phyloP scores from a whole-genome alignment of 441 rosid species.

The Adansonia rubrostipa region DNA sequence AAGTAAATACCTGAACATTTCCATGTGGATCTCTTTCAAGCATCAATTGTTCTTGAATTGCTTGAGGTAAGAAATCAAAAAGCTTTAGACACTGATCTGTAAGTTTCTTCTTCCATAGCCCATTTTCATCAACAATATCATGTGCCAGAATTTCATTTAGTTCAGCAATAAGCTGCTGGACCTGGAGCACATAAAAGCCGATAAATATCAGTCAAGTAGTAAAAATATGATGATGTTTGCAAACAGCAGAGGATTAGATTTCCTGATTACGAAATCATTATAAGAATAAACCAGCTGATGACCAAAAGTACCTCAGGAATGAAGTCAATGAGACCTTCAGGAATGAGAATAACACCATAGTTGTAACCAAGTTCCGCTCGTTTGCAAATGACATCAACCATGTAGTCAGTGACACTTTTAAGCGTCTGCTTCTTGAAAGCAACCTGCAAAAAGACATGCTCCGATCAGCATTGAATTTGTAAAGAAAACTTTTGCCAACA shows the following conservation, averaged over 20 bases:
- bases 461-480: too few relatives aligned
- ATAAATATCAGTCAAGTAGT: too few relatives aligned
- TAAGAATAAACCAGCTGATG: too few relatives aligned
- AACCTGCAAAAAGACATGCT: neutral
- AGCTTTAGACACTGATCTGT: neutral
- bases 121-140: neutral
- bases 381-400: neutral
- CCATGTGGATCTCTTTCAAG: slow-evolving; percentile 99
- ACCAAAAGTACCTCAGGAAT: neutral
- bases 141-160: neutral
- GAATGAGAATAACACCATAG: neutral
- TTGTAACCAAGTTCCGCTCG: neutral
- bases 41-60: slow-evolving; percentile 95
- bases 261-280: too few relatives aligned
- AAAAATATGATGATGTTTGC: neutral
- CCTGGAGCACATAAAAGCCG: neutral
- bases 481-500: too few relatives aligned
- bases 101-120: neutral
- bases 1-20: slow-evolving; percentile 85
- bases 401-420: neutral
- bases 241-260: too few relatives aligned
- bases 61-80: slow-evolving; percentile 21
- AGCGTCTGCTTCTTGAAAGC: neutral
- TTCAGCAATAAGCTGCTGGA: neutral
- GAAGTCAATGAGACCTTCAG: neutral